Evolutionary conservation across 108 stramenopile genomes (phyloP), one percentile per base, ranked within the genome.

Genomic region (Skeletonema grethae): DNA sequence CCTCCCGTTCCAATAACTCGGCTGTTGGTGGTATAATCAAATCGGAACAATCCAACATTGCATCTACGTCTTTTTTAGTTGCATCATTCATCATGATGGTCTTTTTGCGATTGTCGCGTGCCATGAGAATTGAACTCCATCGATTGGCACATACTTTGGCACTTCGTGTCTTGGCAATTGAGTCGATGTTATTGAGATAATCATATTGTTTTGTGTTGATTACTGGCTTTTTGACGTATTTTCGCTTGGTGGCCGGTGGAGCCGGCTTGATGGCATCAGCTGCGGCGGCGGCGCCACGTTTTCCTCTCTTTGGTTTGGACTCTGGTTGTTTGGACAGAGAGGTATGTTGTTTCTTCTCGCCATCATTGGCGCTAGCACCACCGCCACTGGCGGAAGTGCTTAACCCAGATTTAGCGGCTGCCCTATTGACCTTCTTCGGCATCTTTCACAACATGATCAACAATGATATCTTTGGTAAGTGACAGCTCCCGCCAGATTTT

Each of bases 21-120:
- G 48, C 18, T 5, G 73, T 69, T 8, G 82, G 69, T 13, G 82
- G 85, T 4, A 84, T 67, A 24, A 67, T 71, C 15, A 90, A 48
- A 32, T 84, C 84, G 24, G 65, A 31, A 61, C 90, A 90, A 65
- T 88, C 90, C 70, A 88, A 90, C n/a, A 53, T 24, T 36, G 82
- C 79, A 69, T 87, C 88, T 31, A 61, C 7, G 0, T 71, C 18
- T 5, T 28, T 34, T 10, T 46, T 32, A 15, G 43, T n/a, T 15
- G 24, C 0, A 45, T 43, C 31, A 30, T 38, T 59, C 2, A 0
- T 13, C 12, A 16, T 20, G 34, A 29, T 11, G 18, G 48, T 12
- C 2, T 46, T 20, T 18, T 31, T 68, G 2, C 61, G 75, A 60
- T 64, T 35, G 50, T 69, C 53, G 6, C 39, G 57, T 63, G 24